phyloP scores from a whole-genome alignment of 441 rosid species.

The Gossypium lobatum region DNA sequence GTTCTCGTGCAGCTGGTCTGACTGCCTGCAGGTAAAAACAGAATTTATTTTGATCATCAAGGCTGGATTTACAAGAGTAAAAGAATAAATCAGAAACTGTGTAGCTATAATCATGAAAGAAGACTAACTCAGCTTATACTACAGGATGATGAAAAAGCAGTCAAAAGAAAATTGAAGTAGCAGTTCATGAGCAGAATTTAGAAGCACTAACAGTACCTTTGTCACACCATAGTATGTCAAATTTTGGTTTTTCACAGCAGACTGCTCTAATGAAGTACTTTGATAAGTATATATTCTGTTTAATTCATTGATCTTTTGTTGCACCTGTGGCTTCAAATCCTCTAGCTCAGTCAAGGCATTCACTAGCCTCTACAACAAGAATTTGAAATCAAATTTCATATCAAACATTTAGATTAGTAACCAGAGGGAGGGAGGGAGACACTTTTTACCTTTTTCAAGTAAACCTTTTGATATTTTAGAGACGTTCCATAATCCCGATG shows the following conservation, averaged over 20 bases:
- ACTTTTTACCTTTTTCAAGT: conserved; percentile 52
- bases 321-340: conserved; percentile 75
- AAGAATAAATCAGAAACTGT: background rate
- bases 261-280: conserved; percentile 42
- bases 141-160: conserved; percentile 4
- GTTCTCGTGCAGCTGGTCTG: conserved; percentile 33
- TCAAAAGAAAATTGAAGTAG: background rate
- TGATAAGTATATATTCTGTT: conserved; percentile 41
- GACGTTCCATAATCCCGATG: conserved; percentile 72
- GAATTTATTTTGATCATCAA: background rate
- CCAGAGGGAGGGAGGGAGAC: background rate
- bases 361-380: conserved; percentile 52
- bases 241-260: conserved; percentile 38
- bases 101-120: background rate
- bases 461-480: conserved; percentile 39
- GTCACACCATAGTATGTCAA: conserved; percentile 30
- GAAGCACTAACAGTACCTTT: conserved; percentile 44
- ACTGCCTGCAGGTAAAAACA: conserved; percentile 36
- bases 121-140: background rate
- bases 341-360: conserved; percentile 78
- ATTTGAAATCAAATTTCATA: conserved; percentile 10
- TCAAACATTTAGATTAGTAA: conserved; percentile 21
- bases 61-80: background rate
- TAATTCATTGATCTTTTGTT: conserved; percentile 48
- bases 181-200: conserved; percentile 12